Percentiles rank a stretch among this genome's conserved stretches.
These are phyloP conservation scores for Boletus subcaerulescens DNA, from an alignment of 768 basidiomycete genomes.

Conservation along the genomic window DNA sequence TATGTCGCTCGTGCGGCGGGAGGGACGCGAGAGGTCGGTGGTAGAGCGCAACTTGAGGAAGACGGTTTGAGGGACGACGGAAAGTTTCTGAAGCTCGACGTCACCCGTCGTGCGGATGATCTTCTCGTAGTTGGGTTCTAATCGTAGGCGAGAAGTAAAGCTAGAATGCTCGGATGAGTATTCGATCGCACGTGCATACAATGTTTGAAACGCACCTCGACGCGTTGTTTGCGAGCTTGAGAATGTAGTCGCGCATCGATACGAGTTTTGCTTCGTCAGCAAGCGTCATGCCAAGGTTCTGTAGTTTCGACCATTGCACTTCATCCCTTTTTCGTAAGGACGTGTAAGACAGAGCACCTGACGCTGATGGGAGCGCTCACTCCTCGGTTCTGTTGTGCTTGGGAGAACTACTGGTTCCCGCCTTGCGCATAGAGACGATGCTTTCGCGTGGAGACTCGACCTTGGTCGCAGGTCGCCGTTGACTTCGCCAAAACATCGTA, in stretches of 20 bases:
- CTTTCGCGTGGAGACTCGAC: constrained; percentile 71
- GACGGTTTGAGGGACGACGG: constrained; percentile 87
- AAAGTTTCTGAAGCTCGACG: constrained; percentile 81
- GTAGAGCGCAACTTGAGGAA: constrained; percentile 59
- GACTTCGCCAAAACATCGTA: constrained; percentile 72
- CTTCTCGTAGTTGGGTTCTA: constrained; percentile 62
- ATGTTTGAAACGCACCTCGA: constrained; percentile 52
- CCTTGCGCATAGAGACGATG: constrained; percentile 60
- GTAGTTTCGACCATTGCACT: constrained; percentile 67
- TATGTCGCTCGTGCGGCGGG: constrained; percentile 43
- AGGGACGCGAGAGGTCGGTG: constrained; percentile 38
- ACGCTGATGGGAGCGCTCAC: constrained; percentile 41
- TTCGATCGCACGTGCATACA: neutral
- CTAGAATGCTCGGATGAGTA: constrained; percentile 37
- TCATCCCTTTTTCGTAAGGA: constrained; percentile 59
- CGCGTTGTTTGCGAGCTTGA: constrained; percentile 77
- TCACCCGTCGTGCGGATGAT: constrained; percentile 62
- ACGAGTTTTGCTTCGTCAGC: constrained; percentile 82
- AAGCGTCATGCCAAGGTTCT: constrained; percentile 82
- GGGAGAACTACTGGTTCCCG: constrained; percentile 35
- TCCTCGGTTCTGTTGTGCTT: constrained; percentile 68
- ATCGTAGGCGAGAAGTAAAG: constrained; percentile 61
- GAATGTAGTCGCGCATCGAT: constrained; percentile 85
- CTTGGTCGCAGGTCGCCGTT: constrained; percentile 45
- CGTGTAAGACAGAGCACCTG: neutral